These are phyloP conservation scores for Rhodotorula kratochvilovae DNA, from an alignment of 768 basidiomycete genomes.

Conservation along the genomic window DNA sequence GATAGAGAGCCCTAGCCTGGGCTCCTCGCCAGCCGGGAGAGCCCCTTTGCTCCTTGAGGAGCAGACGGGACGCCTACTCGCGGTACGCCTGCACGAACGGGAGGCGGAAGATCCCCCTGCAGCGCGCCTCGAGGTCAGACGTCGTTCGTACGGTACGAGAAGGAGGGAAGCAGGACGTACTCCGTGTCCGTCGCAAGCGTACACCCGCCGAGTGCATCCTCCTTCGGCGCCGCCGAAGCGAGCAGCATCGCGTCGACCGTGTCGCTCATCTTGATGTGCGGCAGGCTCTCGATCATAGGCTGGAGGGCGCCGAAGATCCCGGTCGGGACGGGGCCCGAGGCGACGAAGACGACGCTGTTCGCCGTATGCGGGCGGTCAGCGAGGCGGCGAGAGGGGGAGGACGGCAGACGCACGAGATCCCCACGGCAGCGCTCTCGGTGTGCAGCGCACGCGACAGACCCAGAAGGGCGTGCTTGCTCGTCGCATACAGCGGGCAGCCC, in stretches of 20 bases:
- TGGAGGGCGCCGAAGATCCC: background rate
- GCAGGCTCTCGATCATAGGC: background rate
- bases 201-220: background rate
- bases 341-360: background rate
- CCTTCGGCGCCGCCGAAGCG: background rate
- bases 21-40: no score
- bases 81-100: constrained; percentile 1
- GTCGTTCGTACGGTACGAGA: no score
- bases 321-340: constrained; percentile 2
- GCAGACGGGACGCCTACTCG: background rate
- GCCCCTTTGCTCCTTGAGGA: no score
- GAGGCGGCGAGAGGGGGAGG: background rate
- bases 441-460: background rate
- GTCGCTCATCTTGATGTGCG: background rate
- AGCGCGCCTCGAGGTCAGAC: no score
- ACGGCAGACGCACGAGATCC: background rate
- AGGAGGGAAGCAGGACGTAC: no score
- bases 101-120: background rate
- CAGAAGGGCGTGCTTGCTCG: background rate
- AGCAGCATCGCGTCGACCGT: constrained; percentile 8
- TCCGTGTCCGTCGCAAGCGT: background rate
- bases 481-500: background rate
- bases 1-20: no score
- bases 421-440: background rate
- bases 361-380: no score